Conservation (phyloP, 2,329 filamentous ascomycete genomes). For the Fusarium scirpi region DNA sequence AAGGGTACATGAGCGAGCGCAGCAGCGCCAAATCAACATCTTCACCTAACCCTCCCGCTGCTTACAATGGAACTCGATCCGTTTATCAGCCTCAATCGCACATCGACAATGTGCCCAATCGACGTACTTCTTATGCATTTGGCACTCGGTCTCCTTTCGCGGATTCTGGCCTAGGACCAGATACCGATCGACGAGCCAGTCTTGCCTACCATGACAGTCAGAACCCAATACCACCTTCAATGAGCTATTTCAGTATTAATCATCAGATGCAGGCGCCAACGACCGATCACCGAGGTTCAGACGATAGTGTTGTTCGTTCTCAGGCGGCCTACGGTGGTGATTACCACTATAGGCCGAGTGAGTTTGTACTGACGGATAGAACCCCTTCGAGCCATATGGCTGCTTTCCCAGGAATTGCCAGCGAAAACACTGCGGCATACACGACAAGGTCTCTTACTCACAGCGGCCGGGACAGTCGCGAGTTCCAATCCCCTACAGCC, state of each 20-base stretch:
- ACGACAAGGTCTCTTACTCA: neutral
- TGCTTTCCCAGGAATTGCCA: neutral
- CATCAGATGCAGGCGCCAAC: constrained; percentile 37
- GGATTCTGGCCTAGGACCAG: constrained; percentile 15
- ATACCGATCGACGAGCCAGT: constrained; percentile 35
- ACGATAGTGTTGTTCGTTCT: constrained; percentile 16
- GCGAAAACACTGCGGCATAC: neutral
- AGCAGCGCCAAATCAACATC: constrained; percentile 27
- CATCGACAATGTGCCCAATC: constrained; percentile 10
- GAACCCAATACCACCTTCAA: constrained; percentile 34
- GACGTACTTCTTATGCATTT: constrained; percentile 11
- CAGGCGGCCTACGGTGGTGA: constrained; percentile 1
- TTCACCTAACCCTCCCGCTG: constrained; percentile 30
- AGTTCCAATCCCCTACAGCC: neutral
- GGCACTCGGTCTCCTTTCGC: constrained; percentile 16
- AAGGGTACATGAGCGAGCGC: constrained; percentile 28
- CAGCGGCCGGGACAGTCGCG: constrained; percentile 2
- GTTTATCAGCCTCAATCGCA: constrained; percentile 25
- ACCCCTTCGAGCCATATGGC: neutral
- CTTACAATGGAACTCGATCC: constrained; percentile 24
- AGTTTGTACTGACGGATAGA: constrained; percentile 25
- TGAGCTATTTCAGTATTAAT: constrained; percentile 39
- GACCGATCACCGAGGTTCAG: constrained; percentile 33
- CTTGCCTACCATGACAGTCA: constrained; percentile 43
- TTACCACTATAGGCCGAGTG: constrained; percentile 8